Base-by-base conservation (phyloP, 345 rosid genomes). In the Gynandropsis gynandra region DNA sequence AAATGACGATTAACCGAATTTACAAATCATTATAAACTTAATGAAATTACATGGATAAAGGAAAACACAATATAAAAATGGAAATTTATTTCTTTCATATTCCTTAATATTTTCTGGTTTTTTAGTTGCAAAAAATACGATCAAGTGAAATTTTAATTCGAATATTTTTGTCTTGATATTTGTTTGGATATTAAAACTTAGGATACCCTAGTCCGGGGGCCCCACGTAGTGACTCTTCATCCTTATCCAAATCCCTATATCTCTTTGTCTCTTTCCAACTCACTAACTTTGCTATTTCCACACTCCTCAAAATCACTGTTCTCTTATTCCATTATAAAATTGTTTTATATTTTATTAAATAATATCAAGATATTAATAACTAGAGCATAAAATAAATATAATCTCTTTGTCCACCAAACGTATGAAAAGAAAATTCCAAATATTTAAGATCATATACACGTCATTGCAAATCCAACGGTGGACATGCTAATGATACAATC, bases 171-270 rank as follows among this genome's bases (percentile, higher is more conserved):
- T 53, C 5, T 12, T 35, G 27, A 36, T 64, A 24, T 21, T 49
- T 24, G 32, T 37, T 27, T 38, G 51, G 16, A 21, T 49, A 18
- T 38, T 2, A 13, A 64, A 32, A 10, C 41, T 5, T 50, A 13
- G 46, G 47, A 56, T 56, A 64, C 42, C 57, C 27, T 43, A 42
- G 4, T 41, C 10, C 19, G 10, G 50, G 76, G 70, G 74, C 6
- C 76, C 76, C 67, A 10, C 27, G 63, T 65, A 49, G 72, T 7
- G 38, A 57, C 58, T 74, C 77, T 44, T 69, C 79, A 56, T 71
- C 76, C 81, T 79, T 76, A 79, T 82, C 85, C 71, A 29, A 24
- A 61, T 54, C 36, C 58, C 36, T 34, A 6, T 51, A n/a, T n/a
- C n/a, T n/a, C 29, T 5, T 24, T 24, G 29, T 2, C 57, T 42